Evolutionary conservation across 345 rosid species (phyloP).

Genomic region (Salix dunnii): DNA sequence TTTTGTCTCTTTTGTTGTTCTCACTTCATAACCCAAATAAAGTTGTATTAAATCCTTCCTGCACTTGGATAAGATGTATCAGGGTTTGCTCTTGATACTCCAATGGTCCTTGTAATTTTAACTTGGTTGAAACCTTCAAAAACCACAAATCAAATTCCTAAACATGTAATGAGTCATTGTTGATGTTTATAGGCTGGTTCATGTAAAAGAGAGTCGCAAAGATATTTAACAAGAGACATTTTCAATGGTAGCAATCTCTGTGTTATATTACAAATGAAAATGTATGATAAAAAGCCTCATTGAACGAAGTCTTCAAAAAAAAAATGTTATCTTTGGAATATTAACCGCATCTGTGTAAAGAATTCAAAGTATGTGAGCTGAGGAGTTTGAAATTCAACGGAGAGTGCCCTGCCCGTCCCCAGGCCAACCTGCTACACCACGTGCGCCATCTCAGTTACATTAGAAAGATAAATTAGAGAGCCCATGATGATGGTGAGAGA

Average conservation of each 20-base stretch:
- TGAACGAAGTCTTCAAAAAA: not conserved
- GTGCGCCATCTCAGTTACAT: not conserved
- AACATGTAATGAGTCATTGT: too few species aligned
- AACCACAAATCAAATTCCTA: too few species aligned
- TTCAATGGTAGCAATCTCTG: not conserved
- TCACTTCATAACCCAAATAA: too few species aligned
- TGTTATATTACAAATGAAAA: not conserved
- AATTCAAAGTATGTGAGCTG: slow-evolving; percentile 20
- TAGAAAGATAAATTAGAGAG: not conserved
- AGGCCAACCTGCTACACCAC: not conserved
- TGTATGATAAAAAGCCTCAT: slow-evolving; percentile 22
- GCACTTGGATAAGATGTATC: too few species aligned
- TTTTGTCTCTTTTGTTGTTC: too few species aligned
- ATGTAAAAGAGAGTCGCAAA: slow-evolving; percentile 10
- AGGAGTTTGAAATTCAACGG: not conserved
- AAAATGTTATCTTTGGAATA: not conserved
- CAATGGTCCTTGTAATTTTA: too few species aligned
- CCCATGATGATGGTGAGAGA: not conserved
- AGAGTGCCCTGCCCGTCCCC: not conserved
- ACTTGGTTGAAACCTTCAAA: too few species aligned
- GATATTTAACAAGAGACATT: not conserved
- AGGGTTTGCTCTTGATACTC: too few species aligned
- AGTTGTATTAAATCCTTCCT: too few species aligned
- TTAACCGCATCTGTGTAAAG: not conserved
- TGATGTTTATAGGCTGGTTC: too few species aligned